A percentile compares a stretch with the other conserved stretches of the same genome.
Conservation (phyloP, 2,329 filamentous ascomycete species). For the Leptosphaerulina australis region DNA sequence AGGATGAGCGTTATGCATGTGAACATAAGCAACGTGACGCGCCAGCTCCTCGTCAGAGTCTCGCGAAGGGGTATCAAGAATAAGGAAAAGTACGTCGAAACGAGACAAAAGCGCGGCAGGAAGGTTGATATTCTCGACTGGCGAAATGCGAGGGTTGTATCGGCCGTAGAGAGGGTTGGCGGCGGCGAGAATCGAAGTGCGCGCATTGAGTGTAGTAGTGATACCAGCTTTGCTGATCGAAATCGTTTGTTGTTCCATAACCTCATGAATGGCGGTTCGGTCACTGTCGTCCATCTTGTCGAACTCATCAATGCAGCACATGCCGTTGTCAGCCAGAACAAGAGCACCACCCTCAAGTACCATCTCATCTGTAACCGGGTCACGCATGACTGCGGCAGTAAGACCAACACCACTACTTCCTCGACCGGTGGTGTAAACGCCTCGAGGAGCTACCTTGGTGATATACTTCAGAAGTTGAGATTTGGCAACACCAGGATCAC, state of each 20-base stretch:
- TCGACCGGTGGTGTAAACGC: conserved; percentile 81
- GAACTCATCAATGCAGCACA: conserved; percentile 86
- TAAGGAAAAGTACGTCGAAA: conserved; percentile 96
- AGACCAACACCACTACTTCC: conserved; percentile 83
- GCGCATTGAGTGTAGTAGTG: conserved; percentile 93
- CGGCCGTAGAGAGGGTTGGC: conserved; percentile 97
- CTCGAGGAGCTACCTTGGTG: conserved; percentile 93
- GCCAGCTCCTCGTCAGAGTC: conserved; percentile 92
- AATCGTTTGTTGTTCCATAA: conserved; percentile 88
- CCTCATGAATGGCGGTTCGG: conserved; percentile 82
- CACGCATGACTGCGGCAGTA: conserved; percentile 82
- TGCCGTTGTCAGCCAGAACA: conserved; percentile 80
- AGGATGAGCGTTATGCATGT: conserved; percentile 95
- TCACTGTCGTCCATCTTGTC: conserved; percentile 90
- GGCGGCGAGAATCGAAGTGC: conserved; percentile 92
- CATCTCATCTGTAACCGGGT: conserved; percentile 84
- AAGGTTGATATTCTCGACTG: conserved; percentile 98
- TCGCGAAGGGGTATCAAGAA: conserved; percentile 89
- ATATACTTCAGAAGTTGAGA: conserved; percentile 98
- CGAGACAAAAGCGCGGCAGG: conserved; percentile 95
- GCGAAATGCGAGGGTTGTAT: conserved; percentile 96
- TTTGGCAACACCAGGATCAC: conserved; percentile 98
- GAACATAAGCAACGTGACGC: conserved; percentile 92
- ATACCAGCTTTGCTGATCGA: conserved; percentile 92
- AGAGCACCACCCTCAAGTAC: conserved; percentile 80